A percentile compares a stretch with the other conserved stretches of the same genome.
These are phyloP conservation scores for Claviceps fusiformis DNA, from an alignment of 2,329 filamentous ascomycete genomes.

Conservation along the genomic window DNA sequence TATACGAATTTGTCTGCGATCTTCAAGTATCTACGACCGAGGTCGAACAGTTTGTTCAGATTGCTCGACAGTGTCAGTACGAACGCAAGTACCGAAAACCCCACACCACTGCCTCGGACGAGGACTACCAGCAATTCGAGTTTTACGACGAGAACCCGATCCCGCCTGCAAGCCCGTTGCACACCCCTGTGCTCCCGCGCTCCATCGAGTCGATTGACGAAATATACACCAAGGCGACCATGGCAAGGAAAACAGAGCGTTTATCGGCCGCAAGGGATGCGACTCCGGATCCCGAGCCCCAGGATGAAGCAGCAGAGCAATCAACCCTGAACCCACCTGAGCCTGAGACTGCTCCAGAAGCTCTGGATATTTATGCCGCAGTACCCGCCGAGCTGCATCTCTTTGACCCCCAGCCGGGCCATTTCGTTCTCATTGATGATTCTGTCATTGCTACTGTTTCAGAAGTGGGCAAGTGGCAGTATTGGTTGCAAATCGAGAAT, in stretches of 20 bases:
- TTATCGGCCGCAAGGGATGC: conserved; percentile 14
- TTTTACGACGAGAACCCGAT: conserved; percentile 56
- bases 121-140: conserved; percentile 69
- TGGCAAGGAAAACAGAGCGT: conserved; percentile 29
- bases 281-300: conserved; percentile 10
- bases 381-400: conserved; percentile 79
- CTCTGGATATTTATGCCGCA: conserved; percentile 58
- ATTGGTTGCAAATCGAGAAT: conserved; percentile 80
- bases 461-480: conserved; percentile 83
- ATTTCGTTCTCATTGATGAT: conserved; percentile 69
- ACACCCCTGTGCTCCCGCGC: conserved; percentile 41
- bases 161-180: conserved; percentile 48
- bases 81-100: conserved; percentile 83
- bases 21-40: conserved; percentile 52
- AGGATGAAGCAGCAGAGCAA: background rate
- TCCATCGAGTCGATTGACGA: conserved; percentile 44
- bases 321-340: background rate
- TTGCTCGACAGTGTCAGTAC: conserved; percentile 90
- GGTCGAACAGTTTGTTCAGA: conserved; percentile 66
- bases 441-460: conserved; percentile 66
- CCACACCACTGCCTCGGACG: conserved; percentile 65
- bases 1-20: conserved; percentile 98
- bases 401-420: conserved; percentile 77
- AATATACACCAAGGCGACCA: conserved; percentile 40
- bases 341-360: conserved; percentile 39